phyloP scores from a whole-genome alignment of 108 stramenopile species.

The Skeletonema marinoi region DNA sequence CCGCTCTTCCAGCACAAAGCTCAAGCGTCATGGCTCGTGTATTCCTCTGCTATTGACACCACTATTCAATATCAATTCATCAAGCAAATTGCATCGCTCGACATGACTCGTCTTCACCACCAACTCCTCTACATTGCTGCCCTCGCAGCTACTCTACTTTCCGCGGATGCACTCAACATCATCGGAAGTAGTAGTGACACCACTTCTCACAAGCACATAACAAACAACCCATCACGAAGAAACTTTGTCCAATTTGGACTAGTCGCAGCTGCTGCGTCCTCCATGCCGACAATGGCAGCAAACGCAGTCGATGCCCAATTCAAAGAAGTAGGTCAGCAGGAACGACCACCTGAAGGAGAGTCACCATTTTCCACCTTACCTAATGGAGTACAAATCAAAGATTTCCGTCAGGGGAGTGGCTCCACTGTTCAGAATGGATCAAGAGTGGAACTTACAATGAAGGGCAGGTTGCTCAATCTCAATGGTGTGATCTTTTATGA shows the following conservation, averaged over 20 bases:
- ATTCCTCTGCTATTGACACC: background rate
- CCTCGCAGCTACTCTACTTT: background rate
- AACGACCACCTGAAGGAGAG: constrained; percentile 52
- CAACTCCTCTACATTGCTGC: background rate
- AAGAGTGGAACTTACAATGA: constrained; percentile 54
- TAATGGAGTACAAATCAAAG: constrained; percentile 72
- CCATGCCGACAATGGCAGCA: background rate
- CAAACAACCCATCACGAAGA: background rate
- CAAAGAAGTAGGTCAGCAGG: constrained; percentile 56
- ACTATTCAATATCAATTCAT: background rate
- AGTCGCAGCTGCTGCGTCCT: background rate
- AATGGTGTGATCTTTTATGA: constrained; percentile 79
- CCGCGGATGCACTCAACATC: constrained; percentile 9
- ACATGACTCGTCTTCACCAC: background rate
- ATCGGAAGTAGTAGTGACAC: background rate
- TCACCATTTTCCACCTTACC: constrained; percentile 47
- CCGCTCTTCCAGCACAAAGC: background rate
- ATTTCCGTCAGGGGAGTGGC: constrained; percentile 51
- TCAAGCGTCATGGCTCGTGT: no score
- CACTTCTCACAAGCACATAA: background rate
- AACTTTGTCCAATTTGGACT: background rate
- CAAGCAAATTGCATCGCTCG: background rate
- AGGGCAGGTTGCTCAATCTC: constrained; percentile 65
- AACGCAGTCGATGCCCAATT: constrained; percentile 40
- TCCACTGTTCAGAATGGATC: constrained; percentile 17